phyloP scores from a whole-genome alignment of 148 eudicot species.

The Vaccinium corymbosum region DNA sequence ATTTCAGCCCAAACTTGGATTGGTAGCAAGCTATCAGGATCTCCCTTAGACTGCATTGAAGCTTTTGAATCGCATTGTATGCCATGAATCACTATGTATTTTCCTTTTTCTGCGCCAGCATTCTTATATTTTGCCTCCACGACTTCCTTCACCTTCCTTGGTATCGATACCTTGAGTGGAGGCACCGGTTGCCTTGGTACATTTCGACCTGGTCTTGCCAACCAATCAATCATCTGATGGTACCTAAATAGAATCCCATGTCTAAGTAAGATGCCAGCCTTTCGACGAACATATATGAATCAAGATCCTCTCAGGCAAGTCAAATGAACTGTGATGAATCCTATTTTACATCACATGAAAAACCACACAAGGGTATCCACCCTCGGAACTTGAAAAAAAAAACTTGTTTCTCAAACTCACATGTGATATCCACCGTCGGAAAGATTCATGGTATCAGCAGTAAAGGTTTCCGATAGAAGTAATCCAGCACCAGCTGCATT shows the following conservation, averaged over 20 bases:
- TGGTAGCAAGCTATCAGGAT: slow-evolving; percentile 83
- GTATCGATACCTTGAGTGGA: slow-evolving; percentile 70
- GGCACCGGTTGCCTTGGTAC: slow-evolving; percentile 58
- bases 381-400: too few species aligned
- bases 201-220: slow-evolving; percentile 59
- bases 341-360: too few species aligned
- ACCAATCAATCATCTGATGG: slow-evolving; percentile 78
- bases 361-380: too few species aligned
- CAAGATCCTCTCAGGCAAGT: too few species aligned
- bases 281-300: not conserved
- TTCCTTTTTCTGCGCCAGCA: slow-evolving; percentile 76
- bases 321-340: too few species aligned
- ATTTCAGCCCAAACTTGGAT: slow-evolving; percentile 70
- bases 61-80: slow-evolving; percentile 80
- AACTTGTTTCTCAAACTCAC: slow-evolving; percentile 32
- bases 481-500: slow-evolving; percentile 91
- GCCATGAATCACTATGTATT: slow-evolving; percentile 86
- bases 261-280: not conserved
- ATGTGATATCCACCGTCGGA: slow-evolving; percentile 81
- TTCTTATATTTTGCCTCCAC: slow-evolving; percentile 67
- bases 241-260: slow-evolving; percentile 42
- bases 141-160: slow-evolving; percentile 67
- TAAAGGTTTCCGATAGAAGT: slow-evolving; percentile 68
- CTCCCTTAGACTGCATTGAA: slow-evolving; percentile 87
- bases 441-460: slow-evolving; percentile 56